phyloP scores from a whole-genome alignment of 2,329 filamentous ascomycete genomes.

The Talaromyces amestolkiae region DNA sequence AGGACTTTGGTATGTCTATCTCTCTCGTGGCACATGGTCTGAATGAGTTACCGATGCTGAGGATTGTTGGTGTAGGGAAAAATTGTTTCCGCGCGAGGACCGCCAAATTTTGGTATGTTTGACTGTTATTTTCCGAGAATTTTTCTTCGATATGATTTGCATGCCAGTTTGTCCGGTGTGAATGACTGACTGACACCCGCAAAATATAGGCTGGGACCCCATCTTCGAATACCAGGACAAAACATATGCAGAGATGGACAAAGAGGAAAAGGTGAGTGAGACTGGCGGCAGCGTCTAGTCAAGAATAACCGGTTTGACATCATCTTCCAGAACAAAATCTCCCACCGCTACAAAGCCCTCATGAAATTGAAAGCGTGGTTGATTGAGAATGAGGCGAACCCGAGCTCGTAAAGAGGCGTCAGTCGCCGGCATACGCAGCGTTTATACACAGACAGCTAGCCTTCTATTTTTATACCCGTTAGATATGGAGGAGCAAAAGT shows the following conservation, averaged over 20 bases:
- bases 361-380: conserved; percentile 83
- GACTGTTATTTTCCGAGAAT: not conserved
- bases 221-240: conserved; percentile 91
- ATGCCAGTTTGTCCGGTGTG: not conserved
- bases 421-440: not conserved
- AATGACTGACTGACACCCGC: not conserved
- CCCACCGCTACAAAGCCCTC: conserved; percentile 84
- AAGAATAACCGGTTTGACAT: not conserved
- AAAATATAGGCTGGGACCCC: conserved; percentile 78
- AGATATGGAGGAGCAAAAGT: not conserved
- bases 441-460: not conserved
- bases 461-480: not conserved
- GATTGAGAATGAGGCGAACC: conserved; percentile 41
- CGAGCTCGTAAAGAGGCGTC: not conserved
- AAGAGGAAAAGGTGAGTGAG: conserved; percentile 71
- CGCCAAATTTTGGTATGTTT: conserved; percentile 70
- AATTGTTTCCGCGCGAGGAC: conserved; percentile 81
- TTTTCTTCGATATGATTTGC: not conserved
- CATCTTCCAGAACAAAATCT: conserved; percentile 69
- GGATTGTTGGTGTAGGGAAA: conserved; percentile 54
- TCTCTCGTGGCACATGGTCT: not conserved
- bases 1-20: conserved; percentile 64
- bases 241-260: conserved; percentile 96
- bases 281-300: not conserved
- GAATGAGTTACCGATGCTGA: not conserved